phyloP scores from a whole-genome alignment of 164 flowering plant genomes.

The Vitis rupestris region DNA sequence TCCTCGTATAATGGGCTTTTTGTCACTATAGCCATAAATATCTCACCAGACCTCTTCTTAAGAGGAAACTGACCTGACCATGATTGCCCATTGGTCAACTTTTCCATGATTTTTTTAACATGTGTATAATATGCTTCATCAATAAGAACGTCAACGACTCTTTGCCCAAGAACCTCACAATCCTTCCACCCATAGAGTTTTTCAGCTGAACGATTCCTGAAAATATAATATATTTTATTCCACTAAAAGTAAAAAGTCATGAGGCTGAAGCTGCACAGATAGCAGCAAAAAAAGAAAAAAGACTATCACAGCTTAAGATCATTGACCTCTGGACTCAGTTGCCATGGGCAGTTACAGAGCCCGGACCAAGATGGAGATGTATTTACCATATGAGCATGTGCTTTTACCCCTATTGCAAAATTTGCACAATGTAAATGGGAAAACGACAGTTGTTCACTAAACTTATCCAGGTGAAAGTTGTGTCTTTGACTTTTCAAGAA shows the following conservation, averaged over 20 bases:
- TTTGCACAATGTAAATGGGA: too few species aligned
- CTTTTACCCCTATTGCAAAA: too few species aligned
- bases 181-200: conserved; percentile 75
- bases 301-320: too few species aligned
- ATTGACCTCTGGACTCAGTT: not conserved
- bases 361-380: too few species aligned
- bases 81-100: conserved; percentile 40
- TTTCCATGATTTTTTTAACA: conserved; percentile 36
- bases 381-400: too few species aligned
- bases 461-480: too few species aligned
- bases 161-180: conserved; percentile 60
- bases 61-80: conserved; percentile 93
- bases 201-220: conserved; percentile 83
- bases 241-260: not conserved
- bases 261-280: not conserved
- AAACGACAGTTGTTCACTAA: too few species aligned
- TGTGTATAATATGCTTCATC: conserved; percentile 36
- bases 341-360: too few species aligned
- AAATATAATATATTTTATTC: conserved; percentile 9
- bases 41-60: conserved; percentile 70
- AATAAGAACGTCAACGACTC: conserved; percentile 39
- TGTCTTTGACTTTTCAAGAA: too few species aligned
- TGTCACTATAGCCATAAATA: conserved; percentile 74
- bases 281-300: not conserved
- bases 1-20: conserved; percentile 70